Conservation (phyloP, 768 basidiomycete genomes). For the Flagelloscypha sp. region DNA sequence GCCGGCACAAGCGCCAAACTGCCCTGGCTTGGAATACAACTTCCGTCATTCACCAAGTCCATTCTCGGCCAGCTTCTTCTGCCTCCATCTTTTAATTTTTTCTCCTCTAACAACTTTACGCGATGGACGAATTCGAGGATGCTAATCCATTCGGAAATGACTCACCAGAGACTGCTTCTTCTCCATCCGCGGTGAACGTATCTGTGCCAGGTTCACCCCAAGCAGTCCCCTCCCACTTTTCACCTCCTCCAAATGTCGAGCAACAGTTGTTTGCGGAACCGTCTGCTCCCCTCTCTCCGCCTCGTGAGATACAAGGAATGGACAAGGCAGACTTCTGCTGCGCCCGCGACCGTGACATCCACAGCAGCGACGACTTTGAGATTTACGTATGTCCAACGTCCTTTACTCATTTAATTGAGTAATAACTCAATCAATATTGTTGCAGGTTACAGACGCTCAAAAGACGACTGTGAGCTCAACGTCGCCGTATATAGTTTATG, state of each 20-base stretch:
- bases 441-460: constrained; percentile 86
- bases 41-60: too few relatives aligned
- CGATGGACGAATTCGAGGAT: constrained; percentile 49
- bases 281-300: too few relatives aligned
- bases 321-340: constrained; percentile 78
- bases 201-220: constrained; percentile 57
- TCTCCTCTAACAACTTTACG: not conserved
- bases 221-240: too few relatives aligned
- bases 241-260: too few relatives aligned
- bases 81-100: too few relatives aligned
- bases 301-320: constrained; percentile 39
- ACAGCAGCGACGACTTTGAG: constrained; percentile 77
- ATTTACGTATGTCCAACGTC: constrained; percentile 48
- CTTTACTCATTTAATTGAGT: constrained; percentile 1
- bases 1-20: too few relatives aligned
- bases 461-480: constrained; percentile 88
- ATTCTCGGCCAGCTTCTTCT: too few relatives aligned
- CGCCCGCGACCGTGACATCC: constrained; percentile 62
- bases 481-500: constrained; percentile 90
- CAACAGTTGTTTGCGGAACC: too few relatives aligned
- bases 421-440: not conserved
- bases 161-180: constrained; percentile 45
- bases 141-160: constrained; percentile 60
- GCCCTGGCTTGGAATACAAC: too few relatives aligned
- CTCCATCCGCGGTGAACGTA: constrained; percentile 43